Base-by-base conservation (phyloP, 208 protist genomes). In the Acanthamoeba pearcei region DNA sequence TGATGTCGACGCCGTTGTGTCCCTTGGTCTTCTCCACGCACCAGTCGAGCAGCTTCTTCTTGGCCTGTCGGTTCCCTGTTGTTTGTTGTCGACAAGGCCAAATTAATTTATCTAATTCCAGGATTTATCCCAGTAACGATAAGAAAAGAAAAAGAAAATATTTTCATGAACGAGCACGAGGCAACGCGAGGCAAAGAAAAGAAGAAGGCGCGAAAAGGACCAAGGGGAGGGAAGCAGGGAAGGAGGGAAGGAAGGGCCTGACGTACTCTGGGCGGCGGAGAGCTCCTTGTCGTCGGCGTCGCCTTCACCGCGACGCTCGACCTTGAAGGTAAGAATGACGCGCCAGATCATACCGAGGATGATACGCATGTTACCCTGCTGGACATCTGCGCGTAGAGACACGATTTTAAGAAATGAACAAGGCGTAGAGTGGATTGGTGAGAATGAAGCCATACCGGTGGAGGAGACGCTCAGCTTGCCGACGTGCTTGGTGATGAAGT, bases 1-100 rank as follows among this genome's bases (percentile, higher is more conserved):
- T 38, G 19, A 98, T 96, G 85, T 97, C 97, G 15, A 97, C 96
- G 24, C 93, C 94, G 42, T 93, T 88, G 72, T 97, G 97, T 22
- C 91, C 96, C 74, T 82, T 88, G 2, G 97, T 98, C 94, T 98
- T 98, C 62, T 95, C 68, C 88, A 97, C 95, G 64, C 96, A 97
- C 96, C 96, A 97, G 13, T 97, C 57, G 38, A 97, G 82, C 2
- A 97, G 74, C 62, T 92, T 95, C 76, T 97, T 94, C 95, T 97
- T 97, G 55, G 96, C 96, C 46, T 46, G 68, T 10, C 82, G 82
- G 82, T 60, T 70, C 82, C 57, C 82, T 90, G 35, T 38, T 2
- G 76, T 85, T 80, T 22, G 32, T 55, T 57, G 49, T 38, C 66
- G 62, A 13, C 62, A 68, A n/a, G 12, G 4, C 19, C 24, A 5